A percentile compares a stretch with the other conserved stretches of the same genome.
These are phyloP conservation scores for Endoconidiophora polonica DNA, from an alignment of 2,329 filamentous ascomycete genomes.

Conservation along the genomic window DNA sequence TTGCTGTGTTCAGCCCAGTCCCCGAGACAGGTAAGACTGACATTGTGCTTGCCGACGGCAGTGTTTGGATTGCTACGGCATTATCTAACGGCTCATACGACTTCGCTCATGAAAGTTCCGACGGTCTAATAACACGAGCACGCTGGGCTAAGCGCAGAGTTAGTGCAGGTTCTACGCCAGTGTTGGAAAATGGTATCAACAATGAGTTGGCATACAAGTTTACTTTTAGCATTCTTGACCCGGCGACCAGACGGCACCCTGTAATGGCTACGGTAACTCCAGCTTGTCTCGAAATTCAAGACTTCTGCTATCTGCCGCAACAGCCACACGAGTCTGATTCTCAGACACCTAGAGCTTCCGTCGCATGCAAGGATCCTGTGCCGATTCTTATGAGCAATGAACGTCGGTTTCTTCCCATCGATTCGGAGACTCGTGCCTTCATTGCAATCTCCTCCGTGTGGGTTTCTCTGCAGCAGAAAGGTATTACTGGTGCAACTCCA, in stretches of 20 bases:
- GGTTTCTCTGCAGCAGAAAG: slow-evolving; percentile 17
- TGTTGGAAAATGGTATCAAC: slow-evolving; percentile 16
- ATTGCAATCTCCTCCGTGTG: slow-evolving; percentile 17
- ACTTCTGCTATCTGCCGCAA: slow-evolving; percentile 20
- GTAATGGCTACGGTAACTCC: slow-evolving; percentile 53
- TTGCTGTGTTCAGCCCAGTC: slow-evolving; percentile 50
- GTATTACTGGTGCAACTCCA: slow-evolving; percentile 5
- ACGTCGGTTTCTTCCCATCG: slow-evolving; percentile 14
- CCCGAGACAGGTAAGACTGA: slow-evolving; percentile 36
- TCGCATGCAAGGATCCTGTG: background rate
- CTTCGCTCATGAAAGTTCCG: slow-evolving; percentile 32
- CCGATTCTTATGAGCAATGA: slow-evolving; percentile 5
- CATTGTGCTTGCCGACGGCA: slow-evolving; percentile 49
- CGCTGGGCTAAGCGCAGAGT: slow-evolving; percentile 9
- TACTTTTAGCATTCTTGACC: slow-evolving; percentile 62
- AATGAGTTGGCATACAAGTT: slow-evolving; percentile 31
- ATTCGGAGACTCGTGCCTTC: slow-evolving; percentile 15
- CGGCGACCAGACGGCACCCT: slow-evolving; percentile 52
- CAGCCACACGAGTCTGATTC: background rate
- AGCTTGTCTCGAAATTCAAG: slow-evolving; percentile 49
- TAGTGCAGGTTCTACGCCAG: slow-evolving; percentile 17
- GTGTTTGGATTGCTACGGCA: slow-evolving; percentile 37
- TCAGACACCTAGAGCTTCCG: background rate
- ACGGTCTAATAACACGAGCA: slow-evolving; percentile 6
- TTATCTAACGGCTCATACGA: slow-evolving; percentile 45